A percentile compares a stretch with the other conserved stretches of the same genome.
Evolutionary conservation across 768 basidiomycete species (phyloP).

Genomic region (Mrakia frigida): DNA sequence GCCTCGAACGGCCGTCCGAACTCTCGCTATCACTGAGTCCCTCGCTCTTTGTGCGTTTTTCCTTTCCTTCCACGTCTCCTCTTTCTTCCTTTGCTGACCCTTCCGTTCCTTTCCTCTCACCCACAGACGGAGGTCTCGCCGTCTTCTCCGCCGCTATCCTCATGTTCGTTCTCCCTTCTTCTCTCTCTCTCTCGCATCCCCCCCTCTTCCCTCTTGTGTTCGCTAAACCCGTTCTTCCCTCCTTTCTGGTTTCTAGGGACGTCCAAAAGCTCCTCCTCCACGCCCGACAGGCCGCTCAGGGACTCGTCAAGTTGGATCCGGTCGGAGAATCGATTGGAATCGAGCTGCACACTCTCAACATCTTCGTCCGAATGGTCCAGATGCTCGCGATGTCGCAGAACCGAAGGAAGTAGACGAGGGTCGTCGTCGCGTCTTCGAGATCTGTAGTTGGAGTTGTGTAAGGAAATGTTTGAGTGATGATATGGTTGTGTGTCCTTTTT

Average conservation of each 20-base stretch:
- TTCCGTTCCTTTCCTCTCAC: neutral
- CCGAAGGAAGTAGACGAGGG: slow-evolving; percentile 46
- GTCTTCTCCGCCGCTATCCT: slow-evolving; percentile 82
- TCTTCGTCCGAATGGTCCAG: slow-evolving; percentile 78
- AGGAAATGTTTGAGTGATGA: neutral
- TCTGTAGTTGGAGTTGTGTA: neutral
- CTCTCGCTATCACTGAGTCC: slow-evolving; percentile 67
- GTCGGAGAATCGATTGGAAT: slow-evolving; percentile 70
- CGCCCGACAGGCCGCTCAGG: slow-evolving; percentile 66
- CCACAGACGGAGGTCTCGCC: slow-evolving; percentile 66
- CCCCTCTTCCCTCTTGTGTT: neutral
- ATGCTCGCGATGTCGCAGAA: slow-evolving; percentile 65
- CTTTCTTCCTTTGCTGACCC: slow-evolving; percentile 55
- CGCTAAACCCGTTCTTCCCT: neutral
- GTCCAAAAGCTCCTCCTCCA: slow-evolving; percentile 76
- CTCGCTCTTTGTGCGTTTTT: slow-evolving; percentile 56
- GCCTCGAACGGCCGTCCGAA: slow-evolving; percentile 67
- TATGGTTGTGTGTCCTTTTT: neutral
- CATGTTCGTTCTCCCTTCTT: slow-evolving; percentile 47
- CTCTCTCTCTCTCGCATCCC: slow-evolving; percentile 6
- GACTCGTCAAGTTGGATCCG: slow-evolving; percentile 63
- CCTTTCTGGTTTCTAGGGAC: slow-evolving; percentile 44
- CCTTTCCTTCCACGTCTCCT: slow-evolving; percentile 80
- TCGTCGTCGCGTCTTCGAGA: neutral
- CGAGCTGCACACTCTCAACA: slow-evolving; percentile 68